Evolutionary conservation across 2,329 filamentous ascomycete genomes (phyloP).

Genomic region (Venturia nashicola): DNA sequence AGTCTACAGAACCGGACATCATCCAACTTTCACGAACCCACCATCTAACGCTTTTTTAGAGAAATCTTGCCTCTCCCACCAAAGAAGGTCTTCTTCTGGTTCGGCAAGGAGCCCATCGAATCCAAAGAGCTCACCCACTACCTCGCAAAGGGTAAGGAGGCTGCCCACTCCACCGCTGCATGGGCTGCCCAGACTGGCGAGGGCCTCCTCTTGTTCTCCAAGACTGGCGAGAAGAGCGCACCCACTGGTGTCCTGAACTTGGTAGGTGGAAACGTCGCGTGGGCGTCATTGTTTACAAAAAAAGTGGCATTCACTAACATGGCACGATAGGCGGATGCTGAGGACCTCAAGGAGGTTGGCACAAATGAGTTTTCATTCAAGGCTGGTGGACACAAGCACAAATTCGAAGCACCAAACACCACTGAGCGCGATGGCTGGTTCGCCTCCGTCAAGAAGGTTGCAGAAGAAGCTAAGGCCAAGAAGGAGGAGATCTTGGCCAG

Average conservation of each 20-base stretch:
- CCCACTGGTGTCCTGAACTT: conserved; percentile 76
- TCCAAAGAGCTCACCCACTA: conserved; percentile 63
- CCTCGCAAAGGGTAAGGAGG: conserved; percentile 78
- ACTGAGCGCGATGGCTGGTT: conserved; percentile 91
- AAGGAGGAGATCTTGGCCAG: conserved; percentile 60
- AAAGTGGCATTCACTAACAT: conserved; percentile 20
- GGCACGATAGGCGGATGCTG: conserved; percentile 43
- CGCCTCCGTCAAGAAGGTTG: conserved; percentile 67
- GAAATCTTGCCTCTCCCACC: conserved; percentile 5
- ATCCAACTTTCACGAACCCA: not conserved
- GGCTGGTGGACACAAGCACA: conserved; percentile 79
- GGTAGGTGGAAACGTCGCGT: conserved; percentile 39
- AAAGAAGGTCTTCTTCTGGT: conserved; percentile 70
- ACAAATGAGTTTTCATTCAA: conserved; percentile 76
- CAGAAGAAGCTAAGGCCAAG: conserved; percentile 72
- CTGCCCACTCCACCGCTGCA: conserved; percentile 62
- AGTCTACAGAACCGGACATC: not conserved
- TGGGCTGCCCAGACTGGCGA: conserved; percentile 93
- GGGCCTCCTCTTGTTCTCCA: conserved; percentile 84
- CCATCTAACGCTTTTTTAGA: not conserved
- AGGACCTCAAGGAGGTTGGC: conserved; percentile 65
- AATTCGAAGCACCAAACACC: conserved; percentile 67
- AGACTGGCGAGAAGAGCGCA: conserved; percentile 65
- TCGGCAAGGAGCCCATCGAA: conserved; percentile 56
- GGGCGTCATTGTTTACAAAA: not conserved